Conservation (phyloP, 768 basidiomycete species). For the Kwoniella sp. region DNA sequence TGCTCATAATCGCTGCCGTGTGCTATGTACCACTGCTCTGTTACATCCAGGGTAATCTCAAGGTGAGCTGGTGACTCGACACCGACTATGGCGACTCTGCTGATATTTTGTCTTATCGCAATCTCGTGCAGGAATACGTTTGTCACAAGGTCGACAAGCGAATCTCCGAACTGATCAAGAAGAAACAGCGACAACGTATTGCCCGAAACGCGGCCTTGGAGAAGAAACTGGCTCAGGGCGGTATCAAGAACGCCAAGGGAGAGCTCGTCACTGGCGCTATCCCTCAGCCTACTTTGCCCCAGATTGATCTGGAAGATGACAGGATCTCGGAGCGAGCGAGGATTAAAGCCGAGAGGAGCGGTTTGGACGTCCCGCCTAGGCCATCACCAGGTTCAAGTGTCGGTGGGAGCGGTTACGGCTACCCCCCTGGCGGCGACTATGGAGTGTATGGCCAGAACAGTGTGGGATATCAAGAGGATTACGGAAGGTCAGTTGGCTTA, state of each 20-base stretch:
- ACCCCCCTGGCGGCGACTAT: slow-evolving; percentile 17
- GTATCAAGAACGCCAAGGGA: slow-evolving; percentile 91
- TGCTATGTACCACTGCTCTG: slow-evolving; percentile 91
- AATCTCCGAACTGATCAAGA: slow-evolving; percentile 89
- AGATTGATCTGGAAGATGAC: slow-evolving; percentile 78
- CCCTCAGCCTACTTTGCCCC: slow-evolving; percentile 93
- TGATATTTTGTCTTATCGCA: no score
- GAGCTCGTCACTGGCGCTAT: slow-evolving; percentile 74
- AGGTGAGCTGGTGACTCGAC: slow-evolving; percentile 69
- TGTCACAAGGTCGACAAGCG: slow-evolving; percentile 99
- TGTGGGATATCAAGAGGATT: slow-evolving; percentile 31
- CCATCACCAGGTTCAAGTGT: slow-evolving; percentile 8
- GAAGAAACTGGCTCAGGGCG: slow-evolving; percentile 87
- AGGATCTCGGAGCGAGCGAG: slow-evolving; percentile 54
- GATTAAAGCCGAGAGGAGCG: slow-evolving; percentile 7
- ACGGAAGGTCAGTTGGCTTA: slow-evolving; percentile 28
- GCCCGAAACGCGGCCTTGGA: slow-evolving; percentile 78
- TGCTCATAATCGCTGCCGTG: slow-evolving; percentile 80
- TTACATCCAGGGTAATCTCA: slow-evolving; percentile 95
- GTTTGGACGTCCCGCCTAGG: slow-evolving; percentile 6
- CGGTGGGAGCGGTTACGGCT: slow-evolving; percentile 12
- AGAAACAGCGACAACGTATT: slow-evolving; percentile 81
- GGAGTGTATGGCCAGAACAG: slow-evolving; percentile 4
- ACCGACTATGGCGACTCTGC: no score
- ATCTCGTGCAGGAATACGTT: slow-evolving; percentile 86